Conservation (phyloP, 768 basidiomycete genomes). For the Leccinum sublutescens region DNA sequence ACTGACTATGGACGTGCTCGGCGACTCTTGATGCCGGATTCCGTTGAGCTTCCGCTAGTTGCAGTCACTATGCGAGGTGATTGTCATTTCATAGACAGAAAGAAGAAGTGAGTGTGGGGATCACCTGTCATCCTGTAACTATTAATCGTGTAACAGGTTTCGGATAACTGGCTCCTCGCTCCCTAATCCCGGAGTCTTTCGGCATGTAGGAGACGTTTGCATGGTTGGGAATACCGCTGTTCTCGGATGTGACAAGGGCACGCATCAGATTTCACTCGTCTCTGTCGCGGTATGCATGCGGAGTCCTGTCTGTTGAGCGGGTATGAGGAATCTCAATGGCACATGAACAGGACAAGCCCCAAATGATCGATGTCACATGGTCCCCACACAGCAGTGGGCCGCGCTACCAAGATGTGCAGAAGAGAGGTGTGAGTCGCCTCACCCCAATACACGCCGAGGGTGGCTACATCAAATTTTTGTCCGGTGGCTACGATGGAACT, state of each 20-base stretch:
- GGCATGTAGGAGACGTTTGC: conserved; percentile 48
- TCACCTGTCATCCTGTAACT: conserved; percentile 4
- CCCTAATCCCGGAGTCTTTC: conserved; percentile 35
- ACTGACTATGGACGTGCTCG: conserved; percentile 32
- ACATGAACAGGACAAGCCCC: conserved; percentile 31
- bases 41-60: conserved; percentile 34
- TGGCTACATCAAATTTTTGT: conserved; percentile 41
- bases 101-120: conserved; percentile 26
- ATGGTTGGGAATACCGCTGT: conserved; percentile 41
- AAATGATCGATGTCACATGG: conserved; percentile 31
- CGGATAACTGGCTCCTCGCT: conserved; percentile 39
- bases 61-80: conserved; percentile 48
- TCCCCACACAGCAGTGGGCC: conserved; percentile 33
- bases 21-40: conserved; percentile 30
- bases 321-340: conserved; percentile 22
- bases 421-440: conserved; percentile 43
- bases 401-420: conserved; percentile 23
- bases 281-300: conserved; percentile 33
- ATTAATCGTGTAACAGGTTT: conserved; percentile 27
- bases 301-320: conserved; percentile 26
- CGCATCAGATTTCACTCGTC: conserved; percentile 43
- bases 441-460: conserved; percentile 34
- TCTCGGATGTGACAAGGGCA: conserved; percentile 43
- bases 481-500: conserved; percentile 47
- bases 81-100: conserved; percentile 41